Evolutionary conservation across 1,284 basidiomycete genomes (phyloP), one percentile per base, ranked within the genome.

Genomic region (Calocybe gambosa): DNA sequence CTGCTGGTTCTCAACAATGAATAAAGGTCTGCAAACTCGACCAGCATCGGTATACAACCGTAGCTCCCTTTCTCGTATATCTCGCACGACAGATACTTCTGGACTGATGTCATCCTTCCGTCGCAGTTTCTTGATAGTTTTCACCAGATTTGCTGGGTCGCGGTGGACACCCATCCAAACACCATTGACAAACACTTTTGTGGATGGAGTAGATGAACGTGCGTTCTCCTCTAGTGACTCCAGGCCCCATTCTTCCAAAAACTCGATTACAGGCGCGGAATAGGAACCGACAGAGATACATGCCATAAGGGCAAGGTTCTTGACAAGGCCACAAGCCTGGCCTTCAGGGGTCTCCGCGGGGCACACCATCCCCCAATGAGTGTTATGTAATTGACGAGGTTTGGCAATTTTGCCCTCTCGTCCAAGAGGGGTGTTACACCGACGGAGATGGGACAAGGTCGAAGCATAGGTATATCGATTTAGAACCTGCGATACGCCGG

Each of bases 121-220:
- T 52, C 96, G 82, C 54, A 99, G 77, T 58, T 89, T 87, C 64
- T 94, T 88, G 62, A 99, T 81, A 18, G 94, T 97, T 61, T 88
- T 87, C 53, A 98, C 91, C 44, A 99, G 75, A 57, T 91, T 89
- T 39, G 85, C 85, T 13, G 95, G 91, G 58, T 98, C 90, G 49
- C 93, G 89, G 68, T 98, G 94, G n/a, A 98, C 92, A 55, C 96
- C 96, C 79, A 97, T 93, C 96, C 96, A 99, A 8, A 98, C 93
- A 62, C 96, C 96, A 59, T 99, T 99, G 53, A 99, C 92, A 66
- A 99, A 99, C 31, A 99, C 92, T 69, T 99, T 99, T 28, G 95
- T 98, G 49, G 85, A 90, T 10, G 83, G 82, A 12, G 78, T 81
- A 15, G 85, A 75, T 13, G 90, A 89, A 60, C 89, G 82, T 0